Base-by-base conservation (phyloP, 179 eudicot species). In the Pouteria campechiana region DNA sequence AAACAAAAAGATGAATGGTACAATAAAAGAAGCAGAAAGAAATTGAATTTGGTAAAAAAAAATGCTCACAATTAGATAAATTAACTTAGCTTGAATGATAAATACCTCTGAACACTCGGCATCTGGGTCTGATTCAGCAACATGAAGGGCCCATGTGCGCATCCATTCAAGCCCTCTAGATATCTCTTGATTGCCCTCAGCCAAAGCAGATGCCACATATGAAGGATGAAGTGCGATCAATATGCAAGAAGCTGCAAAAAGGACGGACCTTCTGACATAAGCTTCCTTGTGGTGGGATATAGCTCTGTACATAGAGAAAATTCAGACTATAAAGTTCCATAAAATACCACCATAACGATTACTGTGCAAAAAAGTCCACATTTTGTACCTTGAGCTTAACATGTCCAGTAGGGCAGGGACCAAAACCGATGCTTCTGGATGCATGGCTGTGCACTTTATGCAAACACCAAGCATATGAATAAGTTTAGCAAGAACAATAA, bases 131-230 rank as follows among this genome's bases (percentile, higher is more conserved):
- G 95, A 73, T 48, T 89, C 89, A 37, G 83, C 75, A 27, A 85
- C 65, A 42, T 72, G 65, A 53, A 85, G 93, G 8, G 97, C 93
- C 86, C 83, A 79, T 13, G 75, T 67, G 19, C 93, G 93, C 33
- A 86, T 39, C 97, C 97, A 89, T 45, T 89, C 97, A 35, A 89
- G 97, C 35, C 89, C 93, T 72, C 70, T 60, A n/a, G 81, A 72
- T 25, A 89, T 39, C 44, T 76, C 97, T 23, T 50, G 49, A 48
- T 74, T 81, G 12, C 86, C 83, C 63, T 81, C 93, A 3, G 52
- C 40, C 57, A 89, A 51, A 7, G 90, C 83, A 37, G 95, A 71
- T 48, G 90, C 97, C 38, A 89, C 83, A 57, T 58, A 76, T 21
- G 97, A 73, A 6, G 97, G 97, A 60, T 89, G 93, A 64, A 89